Conservation (phyloP, 306 rosid genomes). For the Canavalia ensiformis region DNA sequence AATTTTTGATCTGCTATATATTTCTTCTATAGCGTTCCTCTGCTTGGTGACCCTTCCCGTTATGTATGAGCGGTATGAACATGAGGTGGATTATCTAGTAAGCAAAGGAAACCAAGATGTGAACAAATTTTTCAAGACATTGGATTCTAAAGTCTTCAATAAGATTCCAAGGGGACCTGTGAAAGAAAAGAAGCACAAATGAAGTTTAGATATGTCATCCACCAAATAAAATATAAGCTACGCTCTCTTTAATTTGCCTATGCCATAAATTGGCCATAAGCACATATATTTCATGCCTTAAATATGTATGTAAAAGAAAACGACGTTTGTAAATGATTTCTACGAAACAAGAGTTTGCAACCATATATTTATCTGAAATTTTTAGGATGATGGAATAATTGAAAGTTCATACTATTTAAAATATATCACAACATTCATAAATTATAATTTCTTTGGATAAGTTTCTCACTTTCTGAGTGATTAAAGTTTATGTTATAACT, state of each 20-base stretch:
- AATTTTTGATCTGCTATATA: slow-evolving; percentile 8
- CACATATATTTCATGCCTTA: not conserved
- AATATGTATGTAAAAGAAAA: slow-evolving; percentile 16
- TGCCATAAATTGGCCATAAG: slow-evolving; percentile 14
- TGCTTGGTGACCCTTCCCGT: slow-evolving; percentile 57
- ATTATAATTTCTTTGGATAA: not conserved
- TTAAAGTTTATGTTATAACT: not conserved
- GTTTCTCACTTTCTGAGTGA: not conserved
- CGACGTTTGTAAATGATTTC: not conserved
- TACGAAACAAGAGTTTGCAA: not conserved
- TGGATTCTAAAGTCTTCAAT: slow-evolving; percentile 59
- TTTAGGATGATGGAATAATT: slow-evolving; percentile 2
- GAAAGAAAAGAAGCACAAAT: slow-evolving; percentile 52
- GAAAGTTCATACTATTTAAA: not conserved
- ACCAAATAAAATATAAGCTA: slow-evolving; percentile 1
- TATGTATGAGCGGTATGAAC: slow-evolving; percentile 67
- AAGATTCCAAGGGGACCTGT: slow-evolving; percentile 78
- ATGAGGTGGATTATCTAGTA: slow-evolving; percentile 64
- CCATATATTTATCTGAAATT: not conserved
- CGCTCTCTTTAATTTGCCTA: slow-evolving; percentile 18
- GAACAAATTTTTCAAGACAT: slow-evolving; percentile 53
- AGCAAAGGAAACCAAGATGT: slow-evolving; percentile 59
- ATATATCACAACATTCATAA: not conserved
- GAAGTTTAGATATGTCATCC: slow-evolving; percentile 26
- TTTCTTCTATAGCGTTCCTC: slow-evolving; percentile 53